Conservation (phyloP, 192 early-diverging fungal genomes). For the Coemansia furcata region DNA sequence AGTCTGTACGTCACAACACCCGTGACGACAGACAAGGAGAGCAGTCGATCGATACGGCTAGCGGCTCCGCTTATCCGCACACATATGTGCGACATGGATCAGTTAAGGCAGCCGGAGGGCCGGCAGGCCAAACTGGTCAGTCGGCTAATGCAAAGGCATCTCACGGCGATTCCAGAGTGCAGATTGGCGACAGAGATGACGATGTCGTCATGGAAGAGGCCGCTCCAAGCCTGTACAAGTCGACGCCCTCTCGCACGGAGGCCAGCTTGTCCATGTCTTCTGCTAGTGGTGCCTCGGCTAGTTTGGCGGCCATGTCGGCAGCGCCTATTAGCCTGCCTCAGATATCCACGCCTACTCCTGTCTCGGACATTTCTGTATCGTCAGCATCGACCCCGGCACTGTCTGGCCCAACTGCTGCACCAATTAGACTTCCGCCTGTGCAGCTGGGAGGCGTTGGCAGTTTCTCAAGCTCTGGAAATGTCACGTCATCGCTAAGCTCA, state of each 20-base stretch:
- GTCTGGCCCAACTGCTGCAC: conserved; percentile 44
- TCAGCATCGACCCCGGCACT: conserved; percentile 21
- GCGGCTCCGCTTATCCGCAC: not conserved
- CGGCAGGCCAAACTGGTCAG: not conserved
- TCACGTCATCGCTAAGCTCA: conserved; percentile 9
- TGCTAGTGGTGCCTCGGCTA: not conserved
- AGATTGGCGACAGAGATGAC: conserved; percentile 25
- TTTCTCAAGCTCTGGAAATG: conserved; percentile 16
- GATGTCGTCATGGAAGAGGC: conserved; percentile 36
- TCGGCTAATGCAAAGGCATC: not conserved
- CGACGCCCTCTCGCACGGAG: conserved; percentile 1
- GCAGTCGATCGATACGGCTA: not conserved
- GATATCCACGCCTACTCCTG: conserved; percentile 18
- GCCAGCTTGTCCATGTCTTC: not conserved
- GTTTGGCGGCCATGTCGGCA: conserved; percentile 17
- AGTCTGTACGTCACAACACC: not conserved
- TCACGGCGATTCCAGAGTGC: not conserved
- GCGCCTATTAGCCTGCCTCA: conserved; percentile 32
- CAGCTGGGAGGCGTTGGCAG: conserved; percentile 28
- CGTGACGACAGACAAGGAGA: conserved; percentile 11
- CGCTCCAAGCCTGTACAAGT: conserved; percentile 4
- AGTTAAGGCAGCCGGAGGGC: not conserved
- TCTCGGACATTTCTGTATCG: conserved; percentile 9
- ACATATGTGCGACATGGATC: conserved; percentile 11
- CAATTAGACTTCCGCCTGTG: conserved; percentile 48